Evolutionary conservation across 2,329 filamentous ascomycete genomes (phyloP).

Genomic region (Penicillium rolfsii): DNA sequence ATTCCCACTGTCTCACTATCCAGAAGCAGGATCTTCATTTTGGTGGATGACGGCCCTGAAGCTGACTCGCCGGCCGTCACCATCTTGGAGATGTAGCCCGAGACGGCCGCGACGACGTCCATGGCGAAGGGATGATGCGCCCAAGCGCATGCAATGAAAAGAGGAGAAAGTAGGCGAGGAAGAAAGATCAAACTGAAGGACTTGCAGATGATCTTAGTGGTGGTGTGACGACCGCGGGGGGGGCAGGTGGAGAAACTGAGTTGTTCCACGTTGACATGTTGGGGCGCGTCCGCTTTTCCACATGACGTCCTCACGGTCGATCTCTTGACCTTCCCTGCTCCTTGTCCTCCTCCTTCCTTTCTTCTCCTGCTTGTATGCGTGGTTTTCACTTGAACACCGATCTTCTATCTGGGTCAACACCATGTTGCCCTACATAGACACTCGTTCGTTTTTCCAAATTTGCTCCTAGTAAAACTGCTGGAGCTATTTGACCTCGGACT

Average conservation of each 20-base stretch:
- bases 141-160: conserved; percentile 12
- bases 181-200: conserved; percentile 2
- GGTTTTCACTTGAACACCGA: conserved; percentile 11
- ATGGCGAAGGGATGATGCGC: conserved; percentile 56
- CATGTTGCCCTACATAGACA: conserved; percentile 69
- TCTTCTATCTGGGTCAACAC: conserved; percentile 24
- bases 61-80: conserved; percentile 77
- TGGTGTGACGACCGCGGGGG: conserved; percentile 15
- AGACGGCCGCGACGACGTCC: conserved; percentile 91
- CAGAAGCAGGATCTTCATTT: conserved; percentile 97
- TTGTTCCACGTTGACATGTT: conserved; percentile 23
- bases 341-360: conserved; percentile 8
- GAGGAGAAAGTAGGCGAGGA: background rate
- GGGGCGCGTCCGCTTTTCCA: conserved; percentile 20
- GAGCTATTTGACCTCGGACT: conserved; percentile 23
- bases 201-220: conserved; percentile 10
- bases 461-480: conserved; percentile 14
- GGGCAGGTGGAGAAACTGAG: conserved; percentile 24
- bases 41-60: conserved; percentile 66
- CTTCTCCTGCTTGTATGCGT: conserved; percentile 10
- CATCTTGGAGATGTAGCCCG: conserved; percentile 96
- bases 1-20: conserved; percentile 82
- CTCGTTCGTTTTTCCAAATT: conserved; percentile 48
- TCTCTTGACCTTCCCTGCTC: conserved; percentile 12
- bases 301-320: conserved; percentile 23